Base-by-base conservation (phyloP, 345 rosid genomes). In the Eucalyptus grandis region DNA sequence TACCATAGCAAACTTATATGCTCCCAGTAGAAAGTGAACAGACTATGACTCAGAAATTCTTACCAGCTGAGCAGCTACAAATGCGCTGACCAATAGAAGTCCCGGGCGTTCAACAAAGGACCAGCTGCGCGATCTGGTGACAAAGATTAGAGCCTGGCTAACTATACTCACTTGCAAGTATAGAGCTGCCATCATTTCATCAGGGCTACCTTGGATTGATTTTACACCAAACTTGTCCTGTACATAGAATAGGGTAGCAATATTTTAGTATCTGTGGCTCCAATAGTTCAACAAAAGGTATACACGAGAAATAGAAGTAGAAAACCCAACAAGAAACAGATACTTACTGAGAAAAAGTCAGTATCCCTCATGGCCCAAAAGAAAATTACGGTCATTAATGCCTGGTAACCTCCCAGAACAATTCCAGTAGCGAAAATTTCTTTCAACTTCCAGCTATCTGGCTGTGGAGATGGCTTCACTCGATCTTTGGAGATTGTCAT, bases 41-140 rank as follows among this genome's bases (percentile, higher is more conserved):
- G 27, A 51, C 22, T 9, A 5, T 21, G 86, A n/a, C 19, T 37
- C 37, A 37, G 50, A 90, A 56, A 88, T 83, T 69, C 91, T 90
- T 94, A 97, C 99, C 95, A 97, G 93, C 88, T 97, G 99, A 51
- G 98, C 99, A 34, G 92, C 81, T 19, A 95, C 24, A 72, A 97
- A 97, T 30, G 98, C 99, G 17, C 90, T 16, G 37, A 91, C 67
- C 56, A 97, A 91, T 81, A 97, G 95, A 87, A 94, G 92, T 46
- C 99, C 97, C 30, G 99, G 98, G 88, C 95, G 96, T 91, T 97
- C 98, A 11, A 93, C 88, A 11, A 4, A 97, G 43, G 99, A 97
- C 98, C 98, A 97, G 92, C 98, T 94, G 91, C 97, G 96, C 17
- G 99, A 97, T 86, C 99, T 92, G 26, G 98, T 97, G 58, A 97